Evolutionary conservation across 2,329 filamentous ascomycete genomes (phyloP).

Genomic region (Sclerotinia minor): DNA sequence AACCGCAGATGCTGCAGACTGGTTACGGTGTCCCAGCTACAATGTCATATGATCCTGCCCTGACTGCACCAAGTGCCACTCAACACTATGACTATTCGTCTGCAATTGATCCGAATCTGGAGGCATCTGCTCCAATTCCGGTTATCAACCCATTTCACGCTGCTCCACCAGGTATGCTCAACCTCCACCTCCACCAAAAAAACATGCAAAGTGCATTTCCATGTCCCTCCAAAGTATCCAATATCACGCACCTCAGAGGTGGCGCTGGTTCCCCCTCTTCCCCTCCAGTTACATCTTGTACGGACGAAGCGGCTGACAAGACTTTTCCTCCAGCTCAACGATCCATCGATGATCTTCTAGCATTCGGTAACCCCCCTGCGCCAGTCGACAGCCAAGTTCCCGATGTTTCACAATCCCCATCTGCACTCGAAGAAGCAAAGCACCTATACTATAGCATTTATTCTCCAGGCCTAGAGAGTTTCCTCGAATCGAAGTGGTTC

Average conservation of each 20-base stretch:
- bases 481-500: constrained; percentile 86
- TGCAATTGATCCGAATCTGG: constrained; percentile 47
- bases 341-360: constrained; percentile 74
- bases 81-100: constrained; percentile 56
- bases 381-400: constrained; percentile 50
- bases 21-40: constrained; percentile 15
- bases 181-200: constrained; percentile 38
- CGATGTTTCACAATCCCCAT: constrained; percentile 47
- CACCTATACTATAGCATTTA: constrained; percentile 76
- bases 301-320: constrained; percentile 48
- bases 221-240: constrained; percentile 43
- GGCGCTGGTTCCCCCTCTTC: constrained; percentile 47
- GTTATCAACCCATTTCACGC: constrained; percentile 31
- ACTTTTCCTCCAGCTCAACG: constrained; percentile 54
- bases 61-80: constrained; percentile 45
- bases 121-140: constrained; percentile 46
- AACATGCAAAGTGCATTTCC: constrained; percentile 42
- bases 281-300: constrained; percentile 38
- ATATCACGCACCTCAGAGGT: constrained; percentile 53
- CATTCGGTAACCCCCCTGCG: constrained; percentile 58
- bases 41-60: constrained; percentile 30
- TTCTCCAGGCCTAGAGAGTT: constrained; percentile 68
- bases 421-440: constrained; percentile 64
- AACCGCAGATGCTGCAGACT: constrained; percentile 48
- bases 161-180: constrained; percentile 40